Evolutionary conservation across 495 filamentous ascomycete species (phyloP).

Genomic region (Xylaria longipes): DNA sequence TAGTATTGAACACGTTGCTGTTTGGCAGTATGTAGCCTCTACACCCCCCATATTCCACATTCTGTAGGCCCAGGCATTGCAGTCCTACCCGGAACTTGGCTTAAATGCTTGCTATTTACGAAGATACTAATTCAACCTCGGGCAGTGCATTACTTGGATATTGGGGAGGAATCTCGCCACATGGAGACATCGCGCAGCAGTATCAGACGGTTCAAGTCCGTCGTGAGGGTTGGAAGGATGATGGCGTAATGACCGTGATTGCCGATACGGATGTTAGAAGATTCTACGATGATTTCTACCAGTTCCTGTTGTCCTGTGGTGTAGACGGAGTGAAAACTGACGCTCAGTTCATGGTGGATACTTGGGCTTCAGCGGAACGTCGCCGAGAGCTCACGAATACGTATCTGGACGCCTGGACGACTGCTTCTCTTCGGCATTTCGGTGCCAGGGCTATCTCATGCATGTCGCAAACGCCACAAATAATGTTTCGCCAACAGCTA

Average conservation of each 20-base stretch:
- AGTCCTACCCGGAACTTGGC: background rate
- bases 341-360: conserved; percentile 85
- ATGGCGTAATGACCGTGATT: conserved; percentile 75
- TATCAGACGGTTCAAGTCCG: conserved; percentile 78
- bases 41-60: background rate
- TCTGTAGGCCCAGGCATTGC: background rate
- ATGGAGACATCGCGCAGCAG: conserved; percentile 71
- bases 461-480: conserved; percentile 87
- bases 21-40: conserved; percentile 71
- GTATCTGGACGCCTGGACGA: conserved; percentile 88
- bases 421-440: conserved; percentile 79
- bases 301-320: conserved; percentile 70
- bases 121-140: background rate
- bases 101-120: background rate
- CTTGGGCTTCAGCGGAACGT: conserved; percentile 68
- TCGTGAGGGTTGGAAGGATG: conserved; percentile 56
- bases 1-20: conserved; percentile 81
- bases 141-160: conserved; percentile 79
- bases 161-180: conserved; percentile 85
- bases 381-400: conserved; percentile 70
- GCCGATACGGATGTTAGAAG: conserved; percentile 69
- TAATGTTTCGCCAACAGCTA: conserved; percentile 82
- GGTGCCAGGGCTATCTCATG: conserved; percentile 81
- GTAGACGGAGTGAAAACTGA: conserved; percentile 90
- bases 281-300: conserved; percentile 93